These are phyloP conservation scores for Rhizodiscina lignyota DNA, from an alignment of 495 filamentous ascomycete species.

Conservation along the genomic window DNA sequence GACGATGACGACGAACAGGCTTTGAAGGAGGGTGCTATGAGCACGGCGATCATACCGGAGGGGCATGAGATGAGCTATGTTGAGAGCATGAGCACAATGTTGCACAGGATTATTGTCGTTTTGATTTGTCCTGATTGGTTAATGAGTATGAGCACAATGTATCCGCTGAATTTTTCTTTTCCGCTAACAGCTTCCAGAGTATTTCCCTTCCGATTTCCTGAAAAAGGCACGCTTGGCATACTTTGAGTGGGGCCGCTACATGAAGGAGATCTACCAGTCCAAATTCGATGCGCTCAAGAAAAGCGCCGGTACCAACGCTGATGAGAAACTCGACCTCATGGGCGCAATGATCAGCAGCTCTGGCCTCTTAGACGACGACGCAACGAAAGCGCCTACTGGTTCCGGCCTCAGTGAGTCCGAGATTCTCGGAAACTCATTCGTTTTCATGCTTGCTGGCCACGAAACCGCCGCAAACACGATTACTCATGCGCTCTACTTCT, in stretches of 20 bases:
- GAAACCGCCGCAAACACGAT: constrained; percentile 54
- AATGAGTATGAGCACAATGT: constrained; percentile 11
- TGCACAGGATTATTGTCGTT: not conserved
- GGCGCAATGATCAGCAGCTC: constrained; percentile 21
- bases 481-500: constrained; percentile 41
- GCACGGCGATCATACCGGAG: not conserved
- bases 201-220: constrained; percentile 33
- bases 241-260: constrained; percentile 45
- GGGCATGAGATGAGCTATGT: constrained; percentile 1
- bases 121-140: not conserved
- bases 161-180: too few species aligned
- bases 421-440: constrained; percentile 54
- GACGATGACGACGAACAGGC: constrained; percentile 23
- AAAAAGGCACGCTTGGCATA: constrained; percentile 31
- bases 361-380: constrained; percentile 16
- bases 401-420: constrained; percentile 31
- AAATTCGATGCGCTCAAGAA: too few species aligned
- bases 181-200: constrained; percentile 12
- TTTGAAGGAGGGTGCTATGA: not conserved
- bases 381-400: constrained; percentile 7
- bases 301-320: constrained; percentile 29
- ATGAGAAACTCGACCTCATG: constrained; percentile 18
- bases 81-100: not conserved
- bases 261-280: constrained; percentile 37
- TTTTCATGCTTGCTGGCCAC: constrained; percentile 56